Base-by-base conservation (phyloP, 345 rosid genomes). In the Aquilaria malaccensis region DNA sequence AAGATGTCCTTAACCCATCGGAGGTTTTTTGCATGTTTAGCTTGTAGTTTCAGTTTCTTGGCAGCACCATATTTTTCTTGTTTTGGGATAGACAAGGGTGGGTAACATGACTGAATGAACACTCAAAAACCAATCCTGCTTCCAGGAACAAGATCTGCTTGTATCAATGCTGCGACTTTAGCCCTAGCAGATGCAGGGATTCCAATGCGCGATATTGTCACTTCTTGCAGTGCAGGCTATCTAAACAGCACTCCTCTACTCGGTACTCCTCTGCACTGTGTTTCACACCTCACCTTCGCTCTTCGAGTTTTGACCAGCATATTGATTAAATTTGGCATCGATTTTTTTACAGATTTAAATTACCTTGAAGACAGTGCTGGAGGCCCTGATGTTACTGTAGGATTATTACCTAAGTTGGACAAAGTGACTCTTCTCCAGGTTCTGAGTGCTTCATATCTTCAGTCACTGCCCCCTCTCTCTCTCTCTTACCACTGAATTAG, bases 341-440 rank as follows among this genome's bases (percentile, higher is more conserved):
- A n/a, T 59, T 61, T 58, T 33, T 59, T 41, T 29, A 46, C 81
- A 88, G 92, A 94, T 80, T 72, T 88, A 52, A 88, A 90, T 79
- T 94, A 94, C 72, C 75, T 83, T 30, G 99, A 94, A 79, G 96
- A 94, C 66, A 85, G 96, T 67, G 97, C 96, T 13, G 99, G 97
- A 64, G 99, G 99, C 45, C 81, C 99, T 46, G 99, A 94, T 78
- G 93, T 88, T 56, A 90, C 97, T 2, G 90, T 94, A 22, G 93
- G 95, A 48, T 62, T 94, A 74, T 74, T 94, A 58, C 93, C 97
- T 52, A 83, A 85, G 67, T 61, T 86, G 79, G 91, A 90, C 81
- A 94, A 85, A 86, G 96, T 90, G 63, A 83, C 99, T 47, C 95
- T 94, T 72, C 91, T 94, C 72, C 97, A 94, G 97, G 97, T 92